Conservation (phyloP, 148 eudicot genomes). For the Amaranthus hypochondriacus region DNA sequence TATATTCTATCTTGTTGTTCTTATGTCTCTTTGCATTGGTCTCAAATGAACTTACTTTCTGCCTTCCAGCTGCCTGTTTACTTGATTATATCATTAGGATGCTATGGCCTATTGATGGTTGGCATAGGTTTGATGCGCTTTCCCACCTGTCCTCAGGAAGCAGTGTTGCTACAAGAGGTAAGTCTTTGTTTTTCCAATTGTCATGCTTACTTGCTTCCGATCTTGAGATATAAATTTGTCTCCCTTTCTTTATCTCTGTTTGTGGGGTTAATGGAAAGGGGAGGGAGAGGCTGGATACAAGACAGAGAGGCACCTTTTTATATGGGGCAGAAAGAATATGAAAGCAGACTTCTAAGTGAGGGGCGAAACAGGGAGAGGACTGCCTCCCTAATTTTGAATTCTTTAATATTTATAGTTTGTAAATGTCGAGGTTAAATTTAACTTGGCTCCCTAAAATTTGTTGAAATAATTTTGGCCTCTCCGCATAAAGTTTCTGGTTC, state of each 20-base stretch:
- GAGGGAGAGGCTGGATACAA: not conserved
- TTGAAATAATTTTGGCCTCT: too few species aligned
- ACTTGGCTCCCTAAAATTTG: too few species aligned
- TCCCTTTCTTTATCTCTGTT: not conserved
- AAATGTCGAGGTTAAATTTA: too few species aligned
- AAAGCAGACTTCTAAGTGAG: not conserved
- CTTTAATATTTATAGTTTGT: too few species aligned
- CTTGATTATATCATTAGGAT: constrained; percentile 67
- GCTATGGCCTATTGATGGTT: constrained; percentile 83
- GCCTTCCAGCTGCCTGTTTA: constrained; percentile 69
- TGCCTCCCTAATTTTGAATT: too few species aligned
- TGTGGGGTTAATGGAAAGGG: not conserved
- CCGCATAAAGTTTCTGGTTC: too few species aligned
- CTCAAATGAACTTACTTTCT: not conserved
- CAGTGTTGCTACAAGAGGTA: constrained; percentile 78
- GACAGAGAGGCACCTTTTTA: not conserved
- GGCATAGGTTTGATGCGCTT: constrained; percentile 81
- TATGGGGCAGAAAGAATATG: not conserved
- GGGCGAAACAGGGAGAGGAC: too few species aligned
- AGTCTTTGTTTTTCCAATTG: too few species aligned
- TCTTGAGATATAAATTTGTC: too few species aligned
- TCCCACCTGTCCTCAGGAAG: constrained; percentile 88
- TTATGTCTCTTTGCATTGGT: not conserved
- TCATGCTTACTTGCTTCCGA: too few species aligned
- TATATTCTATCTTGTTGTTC: not conserved